These are phyloP conservation scores for Penicillium fimorum DNA, from an alignment of 495 filamentous ascomycete genomes.

Conservation along the genomic window DNA sequence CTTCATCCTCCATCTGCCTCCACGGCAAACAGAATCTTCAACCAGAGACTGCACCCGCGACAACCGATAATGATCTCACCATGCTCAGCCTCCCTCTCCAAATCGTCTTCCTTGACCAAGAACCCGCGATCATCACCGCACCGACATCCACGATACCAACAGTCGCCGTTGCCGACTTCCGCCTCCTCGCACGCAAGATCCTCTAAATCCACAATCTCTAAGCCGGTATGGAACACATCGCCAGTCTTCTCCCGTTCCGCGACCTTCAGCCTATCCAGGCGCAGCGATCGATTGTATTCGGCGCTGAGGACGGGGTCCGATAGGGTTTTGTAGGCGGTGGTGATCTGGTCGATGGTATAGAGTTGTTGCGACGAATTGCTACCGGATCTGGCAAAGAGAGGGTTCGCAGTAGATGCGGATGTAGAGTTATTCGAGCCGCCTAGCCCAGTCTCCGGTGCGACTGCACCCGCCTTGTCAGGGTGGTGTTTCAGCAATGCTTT, in stretches of 20 bases:
- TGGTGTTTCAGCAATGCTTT: conserved; percentile 75
- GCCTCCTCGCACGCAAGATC: conserved; percentile 61
- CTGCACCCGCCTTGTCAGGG: conserved; percentile 64
- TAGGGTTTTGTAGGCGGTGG: conserved; percentile 69
- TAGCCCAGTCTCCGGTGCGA: conserved; percentile 16
- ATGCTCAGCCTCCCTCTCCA: conserved; percentile 61
- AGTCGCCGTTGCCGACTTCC: conserved; percentile 10
- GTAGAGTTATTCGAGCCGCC: neutral
- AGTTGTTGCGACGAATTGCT: conserved; percentile 7
- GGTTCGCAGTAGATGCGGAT: neutral
- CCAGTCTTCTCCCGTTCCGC: conserved; percentile 29
- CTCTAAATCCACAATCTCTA: conserved; percentile 82
- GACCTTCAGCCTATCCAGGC: conserved; percentile 32
- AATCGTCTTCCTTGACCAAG: conserved; percentile 63
- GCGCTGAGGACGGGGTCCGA: conserved; percentile 54
- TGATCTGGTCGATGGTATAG: conserved; percentile 77
- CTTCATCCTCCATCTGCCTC: conserved; percentile 54
- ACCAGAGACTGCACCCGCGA: conserved; percentile 76
- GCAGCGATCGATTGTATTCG: conserved; percentile 64
- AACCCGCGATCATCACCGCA: conserved; percentile 79
- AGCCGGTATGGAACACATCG: conserved; percentile 59
- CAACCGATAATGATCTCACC: conserved; percentile 77
- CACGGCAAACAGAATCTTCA: conserved; percentile 70
- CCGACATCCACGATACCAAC: conserved; percentile 71
- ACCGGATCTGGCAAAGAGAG: neutral